Conservation (phyloP, 331 rosid species). For the Rosa hybrid region DNA sequence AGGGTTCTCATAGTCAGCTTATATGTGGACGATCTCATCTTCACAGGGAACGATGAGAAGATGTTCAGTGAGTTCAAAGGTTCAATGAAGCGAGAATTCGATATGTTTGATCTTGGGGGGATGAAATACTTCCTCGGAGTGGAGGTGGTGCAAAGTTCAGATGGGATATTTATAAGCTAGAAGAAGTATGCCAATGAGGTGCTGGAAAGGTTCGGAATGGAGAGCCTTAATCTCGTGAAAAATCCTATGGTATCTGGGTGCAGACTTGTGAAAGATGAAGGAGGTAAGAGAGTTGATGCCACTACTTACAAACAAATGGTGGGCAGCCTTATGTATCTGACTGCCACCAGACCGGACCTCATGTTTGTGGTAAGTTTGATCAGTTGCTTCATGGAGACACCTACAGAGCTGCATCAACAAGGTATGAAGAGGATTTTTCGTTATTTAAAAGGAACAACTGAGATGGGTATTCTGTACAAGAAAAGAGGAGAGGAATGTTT, state of each 20-base stretch:
- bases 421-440: not conserved
- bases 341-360: not conserved
- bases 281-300: not conserved
- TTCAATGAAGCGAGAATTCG: not conserved
- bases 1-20: too few relatives aligned
- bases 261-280: not conserved
- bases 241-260: not conserved
- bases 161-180: not conserved
- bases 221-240: too few relatives aligned
- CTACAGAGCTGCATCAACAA: not conserved
- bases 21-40: not conserved
- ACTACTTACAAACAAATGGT: not conserved
- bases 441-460: not conserved
- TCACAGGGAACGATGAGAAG: not conserved
- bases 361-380: not conserved
- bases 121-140: not conserved
- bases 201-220: not conserved
- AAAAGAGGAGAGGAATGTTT: not conserved
- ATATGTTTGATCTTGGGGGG: not conserved
- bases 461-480: not conserved
- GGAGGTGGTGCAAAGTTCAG: not conserved
- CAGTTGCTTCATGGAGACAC: not conserved
- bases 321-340: not conserved
- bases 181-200: not conserved
- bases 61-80: not conserved